phyloP scores from a whole-genome alignment of 1,139 yeast genomes.

The Saccharomyces hybrid region DNA sequence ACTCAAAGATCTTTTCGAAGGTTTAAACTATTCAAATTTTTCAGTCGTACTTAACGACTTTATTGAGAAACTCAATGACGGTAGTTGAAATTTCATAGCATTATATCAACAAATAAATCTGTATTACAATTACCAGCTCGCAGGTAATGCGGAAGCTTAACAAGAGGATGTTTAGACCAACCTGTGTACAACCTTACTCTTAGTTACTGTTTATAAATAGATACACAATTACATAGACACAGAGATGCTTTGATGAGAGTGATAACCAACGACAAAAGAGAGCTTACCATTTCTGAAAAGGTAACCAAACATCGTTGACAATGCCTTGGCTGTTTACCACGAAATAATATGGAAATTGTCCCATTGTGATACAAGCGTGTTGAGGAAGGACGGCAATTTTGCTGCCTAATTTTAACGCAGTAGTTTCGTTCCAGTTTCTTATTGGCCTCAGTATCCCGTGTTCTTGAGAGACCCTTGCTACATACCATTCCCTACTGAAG shows the following conservation, averaged over 20 bases:
- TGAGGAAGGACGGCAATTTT: slow-evolving; percentile 56
- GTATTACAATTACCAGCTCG: background rate
- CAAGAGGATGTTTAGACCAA: background rate
- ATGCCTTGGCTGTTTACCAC: slow-evolving; percentile 42
- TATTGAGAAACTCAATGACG: background rate
- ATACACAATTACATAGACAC: background rate
- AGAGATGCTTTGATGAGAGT: background rate
- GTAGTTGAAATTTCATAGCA: too few relatives aligned
- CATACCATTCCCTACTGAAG: slow-evolving; percentile 37
- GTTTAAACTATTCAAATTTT: background rate
- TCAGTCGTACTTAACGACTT: background rate
- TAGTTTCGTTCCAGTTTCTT: slow-evolving; percentile 25
- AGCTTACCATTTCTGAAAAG: slow-evolving; percentile 51
- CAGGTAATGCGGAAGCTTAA: background rate
- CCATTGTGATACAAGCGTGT: slow-evolving; percentile 69
- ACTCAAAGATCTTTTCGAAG: background rate
- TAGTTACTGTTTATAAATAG: background rate
- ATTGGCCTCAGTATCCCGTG: slow-evolving; percentile 50
- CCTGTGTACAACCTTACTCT: background rate
- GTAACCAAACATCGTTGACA: slow-evolving; percentile 64
- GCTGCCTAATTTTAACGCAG: slow-evolving; percentile 39
- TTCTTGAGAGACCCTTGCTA: slow-evolving; percentile 55
- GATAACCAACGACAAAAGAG: background rate
- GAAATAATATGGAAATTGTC: slow-evolving; percentile 52
- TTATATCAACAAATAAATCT: too few relatives aligned